Percentiles rank a stretch among this genome's conserved stretches.
Conservation (phyloP, 768 basidiomycete genomes). For the Hysterangium stoloniferum region DNA sequence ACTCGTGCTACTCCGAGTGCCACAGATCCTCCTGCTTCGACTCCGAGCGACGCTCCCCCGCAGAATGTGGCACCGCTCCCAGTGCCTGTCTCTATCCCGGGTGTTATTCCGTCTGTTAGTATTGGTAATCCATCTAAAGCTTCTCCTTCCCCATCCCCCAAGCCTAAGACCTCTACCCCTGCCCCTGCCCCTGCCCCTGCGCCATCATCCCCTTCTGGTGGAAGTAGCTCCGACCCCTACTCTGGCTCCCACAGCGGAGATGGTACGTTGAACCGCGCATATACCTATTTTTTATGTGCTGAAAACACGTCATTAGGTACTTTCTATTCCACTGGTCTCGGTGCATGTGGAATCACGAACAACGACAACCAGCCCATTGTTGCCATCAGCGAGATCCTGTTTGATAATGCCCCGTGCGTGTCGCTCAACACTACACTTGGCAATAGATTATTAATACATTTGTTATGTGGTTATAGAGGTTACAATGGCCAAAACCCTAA, state of each 20-base stretch:
- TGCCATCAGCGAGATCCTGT: conserved; percentile 48
- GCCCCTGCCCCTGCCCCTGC: neutral
- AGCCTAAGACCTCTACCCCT: neutral
- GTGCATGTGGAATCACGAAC: conserved; percentile 56
- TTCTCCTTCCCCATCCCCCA: neutral
- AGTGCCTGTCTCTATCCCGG: neutral
- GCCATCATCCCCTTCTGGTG: neutral
- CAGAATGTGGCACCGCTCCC: neutral
- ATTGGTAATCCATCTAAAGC: neutral
- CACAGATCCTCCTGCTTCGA: neutral
- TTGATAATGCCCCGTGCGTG: conserved; percentile 56
- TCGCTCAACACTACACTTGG: neutral
- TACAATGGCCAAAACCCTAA: conserved; percentile 60
- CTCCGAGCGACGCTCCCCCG: no score
- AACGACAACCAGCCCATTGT: conserved; percentile 42
- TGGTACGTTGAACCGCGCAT: neutral
- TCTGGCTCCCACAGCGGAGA: neutral
- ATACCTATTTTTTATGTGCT: neutral
- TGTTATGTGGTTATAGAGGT: conserved; percentile 35
- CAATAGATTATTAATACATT: neutral
- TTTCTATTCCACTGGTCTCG: conserved; percentile 51
- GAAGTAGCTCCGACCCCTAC: neutral
- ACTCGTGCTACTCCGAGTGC: neutral
- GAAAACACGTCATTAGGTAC: conserved; percentile 30
- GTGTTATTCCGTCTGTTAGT: neutral